Evolutionary conservation across 148 eudicot genomes (phyloP).

Genomic region (Limonium bicolor): DNA sequence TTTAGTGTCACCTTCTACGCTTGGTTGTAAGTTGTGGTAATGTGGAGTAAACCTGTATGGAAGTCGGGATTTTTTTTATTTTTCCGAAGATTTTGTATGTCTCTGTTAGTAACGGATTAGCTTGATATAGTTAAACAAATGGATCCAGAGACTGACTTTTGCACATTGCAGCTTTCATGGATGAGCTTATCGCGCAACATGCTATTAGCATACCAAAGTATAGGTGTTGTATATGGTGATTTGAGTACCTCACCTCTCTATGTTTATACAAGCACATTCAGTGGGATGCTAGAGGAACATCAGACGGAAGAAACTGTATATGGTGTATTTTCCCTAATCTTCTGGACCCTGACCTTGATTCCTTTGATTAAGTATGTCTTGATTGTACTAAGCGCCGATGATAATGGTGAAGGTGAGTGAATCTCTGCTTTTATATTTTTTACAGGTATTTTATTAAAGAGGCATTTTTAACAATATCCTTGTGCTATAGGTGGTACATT

Average conservation of each 20-base stretch:
- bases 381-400: conserved; percentile 67
- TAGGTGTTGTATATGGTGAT: conserved; percentile 94
- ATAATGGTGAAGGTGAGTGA: conserved; percentile 93
- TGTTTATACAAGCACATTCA: conserved; percentile 62
- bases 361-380: conserved; percentile 84
- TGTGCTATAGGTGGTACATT: conserved; percentile 71
- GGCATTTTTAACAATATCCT: too few species aligned
- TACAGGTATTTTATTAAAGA: too few species aligned
- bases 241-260: conserved; percentile 93
- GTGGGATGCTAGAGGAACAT: conserved; percentile 37
- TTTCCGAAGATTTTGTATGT: too few species aligned
- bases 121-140: too few species aligned
- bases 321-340: conserved; percentile 79
- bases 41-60: too few species aligned
- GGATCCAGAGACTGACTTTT: too few species aligned
- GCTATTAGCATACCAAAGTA: conserved; percentile 82
- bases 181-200: conserved; percentile 37
- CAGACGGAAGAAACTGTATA: conserved; percentile 53
- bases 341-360: conserved; percentile 83
- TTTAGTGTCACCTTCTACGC: too few species aligned
- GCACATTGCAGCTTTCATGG: conserved; percentile 63
- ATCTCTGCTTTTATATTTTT: too few species aligned
- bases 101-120: too few species aligned
- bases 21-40: too few species aligned
- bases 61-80: too few species aligned